Percentiles rank a stretch among this genome's conserved stretches.
Conservation (phyloP, 2,329 filamentous ascomycete genomes). For the Aspergillus pseudoterreus region DNA sequence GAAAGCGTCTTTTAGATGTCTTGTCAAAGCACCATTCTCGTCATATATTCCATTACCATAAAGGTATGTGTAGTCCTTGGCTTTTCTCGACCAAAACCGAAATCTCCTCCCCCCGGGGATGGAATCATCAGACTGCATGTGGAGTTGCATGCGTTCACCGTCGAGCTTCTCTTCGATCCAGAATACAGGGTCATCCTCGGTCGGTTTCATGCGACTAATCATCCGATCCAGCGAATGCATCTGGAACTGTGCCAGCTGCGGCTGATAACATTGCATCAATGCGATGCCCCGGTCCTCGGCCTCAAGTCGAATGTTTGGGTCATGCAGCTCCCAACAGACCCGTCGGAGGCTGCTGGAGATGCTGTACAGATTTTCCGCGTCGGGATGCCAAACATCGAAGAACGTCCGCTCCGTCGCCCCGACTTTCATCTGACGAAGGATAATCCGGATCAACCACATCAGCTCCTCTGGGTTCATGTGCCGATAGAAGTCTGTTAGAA, state of each 20-base stretch:
- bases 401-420: conserved; percentile 84
- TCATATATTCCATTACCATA: conserved; percentile 78
- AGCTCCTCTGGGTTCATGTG: conserved; percentile 92
- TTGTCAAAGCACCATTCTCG: conserved; percentile 71
- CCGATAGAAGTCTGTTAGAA: conserved; percentile 80
- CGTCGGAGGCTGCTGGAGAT: conserved; percentile 85
- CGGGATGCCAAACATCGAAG: conserved; percentile 75
- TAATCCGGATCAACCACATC: conserved; percentile 90
- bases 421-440: conserved; percentile 74
- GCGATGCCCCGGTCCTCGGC: conserved; percentile 70
- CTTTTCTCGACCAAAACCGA: conserved; percentile 90
- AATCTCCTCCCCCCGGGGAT: conserved; percentile 70
- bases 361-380: conserved; percentile 75
- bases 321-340: conserved; percentile 89
- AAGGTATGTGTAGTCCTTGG: conserved; percentile 92
- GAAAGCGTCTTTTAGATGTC: conserved; percentile 76
- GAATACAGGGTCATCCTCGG: conserved; percentile 70
- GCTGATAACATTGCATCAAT: conserved; percentile 94
- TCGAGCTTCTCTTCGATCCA: conserved; percentile 99
- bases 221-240: conserved; percentile 77
- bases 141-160: conserved; percentile 94
- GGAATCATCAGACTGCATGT: conserved; percentile 71
- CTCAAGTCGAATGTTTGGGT: conserved; percentile 68
- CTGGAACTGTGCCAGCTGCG: conserved; percentile 90
- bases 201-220: conserved; percentile 63